phyloP scores from a whole-genome alignment of 495 filamentous ascomycete species.

The Friedmanniomyces simplex region DNA sequence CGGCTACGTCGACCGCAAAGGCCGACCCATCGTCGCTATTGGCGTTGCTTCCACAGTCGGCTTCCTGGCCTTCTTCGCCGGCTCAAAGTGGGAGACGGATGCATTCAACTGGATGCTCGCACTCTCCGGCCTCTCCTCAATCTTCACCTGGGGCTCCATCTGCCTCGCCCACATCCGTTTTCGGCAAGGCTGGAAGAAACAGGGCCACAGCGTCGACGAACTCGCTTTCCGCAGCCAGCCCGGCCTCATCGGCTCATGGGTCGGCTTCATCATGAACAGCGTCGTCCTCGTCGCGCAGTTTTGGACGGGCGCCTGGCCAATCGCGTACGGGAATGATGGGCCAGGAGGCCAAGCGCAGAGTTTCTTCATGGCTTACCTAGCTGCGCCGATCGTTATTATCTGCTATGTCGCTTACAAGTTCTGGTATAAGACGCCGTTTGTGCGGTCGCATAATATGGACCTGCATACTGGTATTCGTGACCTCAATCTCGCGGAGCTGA shows the following conservation, averaged over 20 bases:
- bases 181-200: slow-evolving; percentile 50
- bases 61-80: slow-evolving; percentile 28
- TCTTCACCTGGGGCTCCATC: slow-evolving; percentile 65
- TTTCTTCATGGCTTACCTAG: slow-evolving; percentile 76
- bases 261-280: slow-evolving; percentile 69
- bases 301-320: slow-evolving; percentile 79
- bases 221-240: slow-evolving; percentile 72
- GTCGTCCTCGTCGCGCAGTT: slow-evolving; percentile 86
- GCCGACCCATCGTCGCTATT: slow-evolving; percentile 24
- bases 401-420: slow-evolving; percentile 75
- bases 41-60: slow-evolving; percentile 28
- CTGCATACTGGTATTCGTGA: slow-evolving; percentile 81
- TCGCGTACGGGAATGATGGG: slow-evolving; percentile 40
- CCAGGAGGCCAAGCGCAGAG: slow-evolving; percentile 38
- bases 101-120: slow-evolving; percentile 57
- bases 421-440: slow-evolving; percentile 57
- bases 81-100: slow-evolving; percentile 15
- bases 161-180: slow-evolving; percentile 67
- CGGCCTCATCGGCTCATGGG: slow-evolving; percentile 71
- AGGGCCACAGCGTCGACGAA: slow-evolving; percentile 62
- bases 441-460: slow-evolving; percentile 66
- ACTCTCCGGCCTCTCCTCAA: slow-evolving; percentile 52
- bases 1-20: slow-evolving; percentile 33
- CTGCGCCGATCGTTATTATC: slow-evolving; percentile 64
- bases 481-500: slow-evolving; percentile 61